Conservation (phyloP, 2,329 filamentous ascomycete species). For the Fusarium sambucinum region DNA sequence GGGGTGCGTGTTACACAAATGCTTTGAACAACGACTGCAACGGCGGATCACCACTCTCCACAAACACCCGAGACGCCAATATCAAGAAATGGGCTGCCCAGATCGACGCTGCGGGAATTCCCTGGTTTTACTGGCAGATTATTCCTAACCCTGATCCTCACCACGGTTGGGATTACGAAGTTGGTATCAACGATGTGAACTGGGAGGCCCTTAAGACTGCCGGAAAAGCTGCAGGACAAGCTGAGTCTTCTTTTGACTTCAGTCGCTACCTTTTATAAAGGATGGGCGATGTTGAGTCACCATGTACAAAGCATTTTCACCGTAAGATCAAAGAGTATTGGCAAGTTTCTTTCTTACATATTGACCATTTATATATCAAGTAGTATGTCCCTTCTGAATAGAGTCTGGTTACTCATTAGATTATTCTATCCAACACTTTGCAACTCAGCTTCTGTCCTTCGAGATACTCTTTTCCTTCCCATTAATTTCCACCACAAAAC, state of each 20-base stretch:
- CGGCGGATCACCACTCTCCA: conserved; percentile 18
- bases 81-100: conserved; percentile 46
- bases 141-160: conserved; percentile 50
- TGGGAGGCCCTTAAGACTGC: conserved; percentile 36
- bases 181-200: conserved; percentile 46
- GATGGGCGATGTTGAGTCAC: too few species aligned
- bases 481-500: too few species aligned
- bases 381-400: too few species aligned
- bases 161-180: conserved; percentile 50
- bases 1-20: conserved; percentile 47
- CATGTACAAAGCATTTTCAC: too few species aligned
- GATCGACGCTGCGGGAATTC: conserved; percentile 49
- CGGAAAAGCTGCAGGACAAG: conserved; percentile 1
- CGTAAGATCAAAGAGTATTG: too few species aligned
- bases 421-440: too few species aligned
- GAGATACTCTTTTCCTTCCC: too few species aligned
- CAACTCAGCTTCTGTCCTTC: too few species aligned
- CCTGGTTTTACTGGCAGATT: conserved; percentile 54
- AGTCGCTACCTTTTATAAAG: conserved; percentile 4
- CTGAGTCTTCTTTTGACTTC: conserved; percentile 17
- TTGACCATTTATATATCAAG: too few species aligned
- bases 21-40: conserved; percentile 48
- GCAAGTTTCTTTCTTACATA: too few species aligned
- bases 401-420: too few species aligned
- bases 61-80: conserved; percentile 41